Evolutionary conservation across 1,284 basidiomycete genomes (phyloP), one percentile per base, ranked within the genome.

Genomic region (Uromyces viciae-fabae): DNA sequence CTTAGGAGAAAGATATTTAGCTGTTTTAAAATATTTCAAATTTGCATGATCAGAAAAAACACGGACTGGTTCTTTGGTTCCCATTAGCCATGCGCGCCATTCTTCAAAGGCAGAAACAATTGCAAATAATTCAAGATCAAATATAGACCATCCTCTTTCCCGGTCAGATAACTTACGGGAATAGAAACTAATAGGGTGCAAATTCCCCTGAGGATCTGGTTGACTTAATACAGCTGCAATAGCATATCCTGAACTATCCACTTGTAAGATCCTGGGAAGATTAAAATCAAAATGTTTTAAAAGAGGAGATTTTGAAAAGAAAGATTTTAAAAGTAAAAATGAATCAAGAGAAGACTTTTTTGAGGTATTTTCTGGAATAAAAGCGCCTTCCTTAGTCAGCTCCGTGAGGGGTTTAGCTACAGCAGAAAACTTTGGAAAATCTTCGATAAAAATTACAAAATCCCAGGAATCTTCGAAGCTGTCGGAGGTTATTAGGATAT

Each of bases 251-350:
- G 76, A 83, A 31, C 52, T 82, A 69, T n/a, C 72, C 17, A 52
- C 68, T 9, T 89, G 87, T 38, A 85, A 86, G 14, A 86, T 87
- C 0, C 38, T 28, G 25, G 52, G 52, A 3, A 19, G 2, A 28
- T 58, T 25, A 42, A 76, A 76, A 22, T 64, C 49, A 52, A 78
- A 69, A 25, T 78, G 62, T 69, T 17, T 3, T 8, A 78, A n/a
- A 5, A 78, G 28, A 54, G 75, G 62, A 4, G 62, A 62, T 3
- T 1, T n/a, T 1, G 64, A 33, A 56, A 78, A 78, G 22, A 22
- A 54, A 1, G 11, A 7, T 14, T 49, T 46, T 38, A 69, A n/a
- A 54, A 46, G 17, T 1, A 22, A 2, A 58, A 78, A 78, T 1
- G 75, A 14, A 17, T 38, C 25, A 1, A n/a, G 33, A 22, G 33